Conservation (phyloP, 1,139 yeast species). For the Pichia sp. region DNA sequence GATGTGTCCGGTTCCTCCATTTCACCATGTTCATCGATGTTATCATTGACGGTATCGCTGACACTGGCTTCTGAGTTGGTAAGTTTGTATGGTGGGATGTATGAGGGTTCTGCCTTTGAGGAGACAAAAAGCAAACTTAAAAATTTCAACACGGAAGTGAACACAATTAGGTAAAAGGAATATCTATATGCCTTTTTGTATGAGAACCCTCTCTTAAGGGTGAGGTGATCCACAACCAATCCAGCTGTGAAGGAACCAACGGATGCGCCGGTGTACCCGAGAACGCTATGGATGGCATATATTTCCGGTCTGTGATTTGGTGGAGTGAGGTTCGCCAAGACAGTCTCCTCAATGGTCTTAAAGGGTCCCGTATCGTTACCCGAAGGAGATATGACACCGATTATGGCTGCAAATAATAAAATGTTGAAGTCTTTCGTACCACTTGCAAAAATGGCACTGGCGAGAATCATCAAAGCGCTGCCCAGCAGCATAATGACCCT, state of each 20-base stretch:
- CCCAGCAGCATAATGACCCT: constrained; percentile 61
- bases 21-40: not conserved
- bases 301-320: constrained; percentile 61
- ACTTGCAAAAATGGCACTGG: constrained; percentile 61
- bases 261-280: constrained; percentile 72
- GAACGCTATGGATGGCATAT: constrained; percentile 62
- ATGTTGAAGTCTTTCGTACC: constrained; percentile 42
- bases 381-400: constrained; percentile 79
- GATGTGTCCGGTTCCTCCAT: too few species aligned
- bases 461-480: constrained; percentile 56
- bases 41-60: not conserved
- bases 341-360: constrained; percentile 81
- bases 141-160: constrained; percentile 50
- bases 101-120: constrained; percentile 42
- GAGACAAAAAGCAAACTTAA: constrained; percentile 48
- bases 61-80: not conserved
- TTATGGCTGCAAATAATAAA: constrained; percentile 54
- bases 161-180: constrained; percentile 52
- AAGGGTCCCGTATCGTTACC: constrained; percentile 95
- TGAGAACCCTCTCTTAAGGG: constrained; percentile 29
- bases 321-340: constrained; percentile 74
- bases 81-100: constrained; percentile 18
- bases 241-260: constrained; percentile 69
- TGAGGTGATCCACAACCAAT: constrained; percentile 39
- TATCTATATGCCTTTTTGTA: constrained; percentile 44